Percentiles rank a stretch among this genome's conserved stretches.
phyloP scores from a whole-genome alignment of 1,139 yeast species.

The Magnusiomyces paraingens region DNA sequence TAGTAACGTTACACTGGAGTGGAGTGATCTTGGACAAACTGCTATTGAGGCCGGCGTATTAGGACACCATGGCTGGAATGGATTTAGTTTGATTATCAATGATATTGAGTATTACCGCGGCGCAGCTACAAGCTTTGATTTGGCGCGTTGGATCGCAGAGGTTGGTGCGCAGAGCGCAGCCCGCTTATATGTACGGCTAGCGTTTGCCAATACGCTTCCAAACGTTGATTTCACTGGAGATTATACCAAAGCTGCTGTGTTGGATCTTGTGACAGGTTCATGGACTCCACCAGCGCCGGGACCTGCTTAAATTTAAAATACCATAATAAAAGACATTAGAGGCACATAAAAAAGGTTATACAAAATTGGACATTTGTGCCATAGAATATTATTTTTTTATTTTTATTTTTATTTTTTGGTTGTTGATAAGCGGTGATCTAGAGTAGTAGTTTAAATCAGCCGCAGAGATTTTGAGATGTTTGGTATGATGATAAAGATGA shows the following conservation, averaged over 20 bases:
- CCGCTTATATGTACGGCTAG: slow-evolving; percentile 25
- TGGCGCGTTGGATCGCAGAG: slow-evolving; percentile 24
- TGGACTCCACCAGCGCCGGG: slow-evolving; percentile 22
- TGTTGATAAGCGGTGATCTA: too few relatives aligned
- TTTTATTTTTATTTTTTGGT: background rate
- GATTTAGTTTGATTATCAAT: slow-evolving; percentile 61
- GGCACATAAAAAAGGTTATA: background rate
- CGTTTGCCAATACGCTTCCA: slow-evolving; percentile 20
- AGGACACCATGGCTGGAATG: slow-evolving; percentile 28
- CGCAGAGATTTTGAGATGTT: too few relatives aligned
- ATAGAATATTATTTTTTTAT: background rate
- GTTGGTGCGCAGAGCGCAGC: slow-evolving; percentile 5
- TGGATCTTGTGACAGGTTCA: slow-evolving; percentile 19
- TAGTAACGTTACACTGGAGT: slow-evolving; percentile 3
- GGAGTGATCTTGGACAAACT: slow-evolving; percentile 8
- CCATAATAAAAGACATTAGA: background rate
- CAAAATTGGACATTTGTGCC: background rate
- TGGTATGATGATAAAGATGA: too few relatives aligned
- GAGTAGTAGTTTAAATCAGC: too few relatives aligned
- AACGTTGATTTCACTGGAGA: slow-evolving; percentile 22
- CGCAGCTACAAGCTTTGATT: slow-evolving; percentile 22
- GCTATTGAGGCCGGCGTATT: background rate
- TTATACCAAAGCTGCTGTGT: slow-evolving; percentile 25
- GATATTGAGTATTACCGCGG: slow-evolving; percentile 77
- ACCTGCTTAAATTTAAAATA: slow-evolving; percentile 15